Conservation (phyloP, 306 rosid genomes). For the Phaseolus lunatus region DNA sequence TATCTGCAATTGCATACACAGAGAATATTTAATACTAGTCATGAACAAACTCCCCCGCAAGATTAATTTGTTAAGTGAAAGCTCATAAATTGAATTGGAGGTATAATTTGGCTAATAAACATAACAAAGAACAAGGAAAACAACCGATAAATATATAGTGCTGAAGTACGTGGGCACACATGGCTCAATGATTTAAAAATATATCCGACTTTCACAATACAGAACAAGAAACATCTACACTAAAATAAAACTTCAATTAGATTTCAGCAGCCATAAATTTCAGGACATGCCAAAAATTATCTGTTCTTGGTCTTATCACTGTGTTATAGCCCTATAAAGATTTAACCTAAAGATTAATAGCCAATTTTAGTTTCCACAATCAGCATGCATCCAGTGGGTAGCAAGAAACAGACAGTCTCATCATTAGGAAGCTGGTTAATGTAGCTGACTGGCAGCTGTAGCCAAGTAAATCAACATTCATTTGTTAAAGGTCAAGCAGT, state of each 20-base stretch:
- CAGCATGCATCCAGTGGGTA: slow-evolving; percentile 15
- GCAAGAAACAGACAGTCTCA: slow-evolving; percentile 11
- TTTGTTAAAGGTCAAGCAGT: slow-evolving; percentile 29
- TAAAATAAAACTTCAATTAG: background rate
- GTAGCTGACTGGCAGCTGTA: background rate
- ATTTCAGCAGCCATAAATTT: slow-evolving; percentile 24
- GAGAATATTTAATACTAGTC: slow-evolving; percentile 30
- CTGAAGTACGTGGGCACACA: background rate
- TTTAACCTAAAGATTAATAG: slow-evolving; percentile 13
- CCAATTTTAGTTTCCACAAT: slow-evolving; percentile 23
- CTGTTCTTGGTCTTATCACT: slow-evolving; percentile 3
- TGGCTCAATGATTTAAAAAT: slow-evolving; percentile 6
- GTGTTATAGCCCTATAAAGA: background rate
- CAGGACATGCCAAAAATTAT: background rate
- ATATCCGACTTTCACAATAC: background rate
- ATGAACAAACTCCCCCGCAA: background rate
- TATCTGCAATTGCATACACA: slow-evolving; percentile 69
- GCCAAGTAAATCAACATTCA: slow-evolving; percentile 11
- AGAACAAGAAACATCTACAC: slow-evolving; percentile 9
- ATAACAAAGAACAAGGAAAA: background rate
- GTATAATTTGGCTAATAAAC: background rate
- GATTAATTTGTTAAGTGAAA: slow-evolving; percentile 12
- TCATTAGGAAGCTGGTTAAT: slow-evolving; percentile 7
- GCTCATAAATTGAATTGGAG: background rate
- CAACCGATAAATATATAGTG: slow-evolving; percentile 10